These are phyloP conservation scores for Backusella tuberculispora DNA, from an alignment of 192 early-diverging fungal genomes.

Conservation along the genomic window DNA sequence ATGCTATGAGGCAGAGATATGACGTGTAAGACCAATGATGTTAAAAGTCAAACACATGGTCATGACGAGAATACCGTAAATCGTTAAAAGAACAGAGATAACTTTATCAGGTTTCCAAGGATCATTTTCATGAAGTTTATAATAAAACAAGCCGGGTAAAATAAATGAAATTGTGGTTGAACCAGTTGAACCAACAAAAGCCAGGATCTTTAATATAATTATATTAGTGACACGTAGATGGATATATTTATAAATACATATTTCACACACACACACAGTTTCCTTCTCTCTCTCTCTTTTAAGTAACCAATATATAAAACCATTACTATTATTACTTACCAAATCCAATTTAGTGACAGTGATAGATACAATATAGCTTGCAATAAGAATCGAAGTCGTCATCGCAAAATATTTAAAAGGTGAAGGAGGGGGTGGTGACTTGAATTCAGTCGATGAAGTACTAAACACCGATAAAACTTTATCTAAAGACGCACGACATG, in stretches of 20 bases:
- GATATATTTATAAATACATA: background rate
- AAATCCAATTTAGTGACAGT: constrained; percentile 78
- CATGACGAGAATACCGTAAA: constrained; percentile 82
- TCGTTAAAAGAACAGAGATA: constrained; percentile 59
- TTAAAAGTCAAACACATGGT: constrained; percentile 77
- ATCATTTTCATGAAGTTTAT: constrained; percentile 70
- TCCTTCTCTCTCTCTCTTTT: no score
- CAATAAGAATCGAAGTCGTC: constrained; percentile 69
- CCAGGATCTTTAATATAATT: constrained; percentile 58
- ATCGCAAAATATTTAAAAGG: constrained; percentile 61
- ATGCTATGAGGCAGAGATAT: background rate
- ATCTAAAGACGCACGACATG: constrained; percentile 86
- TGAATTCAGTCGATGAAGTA: constrained; percentile 13
- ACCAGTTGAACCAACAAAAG: constrained; percentile 96
- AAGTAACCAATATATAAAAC: no score
- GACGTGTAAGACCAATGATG: constrained; percentile 34
- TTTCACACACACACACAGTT: background rate
- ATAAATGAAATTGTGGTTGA: constrained; percentile 97
- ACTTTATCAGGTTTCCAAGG: constrained; percentile 71
- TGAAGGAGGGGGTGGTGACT: constrained; percentile 45
- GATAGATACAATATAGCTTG: constrained; percentile 77
- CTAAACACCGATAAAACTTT: constrained; percentile 68
- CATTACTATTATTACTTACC: constrained; percentile 41
- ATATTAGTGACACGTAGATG: background rate
- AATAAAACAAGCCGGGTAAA: constrained; percentile 92